phyloP scores from a whole-genome alignment of 2,329 filamentous ascomycete genomes.

The Chrysoporthe austroafricana region DNA sequence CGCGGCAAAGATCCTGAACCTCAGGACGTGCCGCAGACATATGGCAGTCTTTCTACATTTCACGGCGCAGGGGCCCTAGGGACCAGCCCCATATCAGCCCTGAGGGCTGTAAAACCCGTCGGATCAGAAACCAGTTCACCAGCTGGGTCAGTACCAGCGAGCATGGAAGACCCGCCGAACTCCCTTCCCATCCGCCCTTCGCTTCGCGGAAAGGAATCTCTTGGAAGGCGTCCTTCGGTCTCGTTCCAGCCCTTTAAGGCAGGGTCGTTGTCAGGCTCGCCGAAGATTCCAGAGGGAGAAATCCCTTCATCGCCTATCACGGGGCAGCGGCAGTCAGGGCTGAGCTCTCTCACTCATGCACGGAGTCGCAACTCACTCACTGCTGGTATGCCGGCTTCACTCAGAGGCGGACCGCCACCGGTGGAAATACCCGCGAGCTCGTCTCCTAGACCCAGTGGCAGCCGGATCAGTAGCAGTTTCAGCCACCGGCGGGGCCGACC shows the following conservation, averaged over 20 bases:
- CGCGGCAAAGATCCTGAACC: slow-evolving; percentile 43
- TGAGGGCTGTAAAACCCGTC: slow-evolving; percentile 68
- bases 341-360: slow-evolving; percentile 58
- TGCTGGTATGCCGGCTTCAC: slow-evolving; percentile 74
- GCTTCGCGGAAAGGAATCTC: slow-evolving; percentile 51
- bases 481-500: slow-evolving; percentile 79
- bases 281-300: slow-evolving; percentile 57
- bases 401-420: slow-evolving; percentile 67
- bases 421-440: slow-evolving; percentile 70
- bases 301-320: slow-evolving; percentile 61
- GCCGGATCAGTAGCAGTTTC: slow-evolving; percentile 92
- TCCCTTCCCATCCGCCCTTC: slow-evolving; percentile 53
- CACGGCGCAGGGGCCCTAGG: slow-evolving; percentile 77
- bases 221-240: slow-evolving; percentile 75
- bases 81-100: slow-evolving; percentile 83
- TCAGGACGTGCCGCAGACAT: slow-evolving; percentile 74
- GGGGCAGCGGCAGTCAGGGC: slow-evolving; percentile 50
- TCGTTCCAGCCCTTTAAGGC: slow-evolving; percentile 97
- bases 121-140: slow-evolving; percentile 68
- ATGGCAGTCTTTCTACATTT: slow-evolving; percentile 89
- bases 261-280: slow-evolving; percentile 90
- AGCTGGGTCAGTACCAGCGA: slow-evolving; percentile 53
- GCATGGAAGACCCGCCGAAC: slow-evolving; percentile 51
- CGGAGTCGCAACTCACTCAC: slow-evolving; percentile 74
- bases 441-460: slow-evolving; percentile 80